Base-by-base conservation (phyloP, 2,329 filamentous ascomycete species). In the Pestalotiopsis sp. region DNA sequence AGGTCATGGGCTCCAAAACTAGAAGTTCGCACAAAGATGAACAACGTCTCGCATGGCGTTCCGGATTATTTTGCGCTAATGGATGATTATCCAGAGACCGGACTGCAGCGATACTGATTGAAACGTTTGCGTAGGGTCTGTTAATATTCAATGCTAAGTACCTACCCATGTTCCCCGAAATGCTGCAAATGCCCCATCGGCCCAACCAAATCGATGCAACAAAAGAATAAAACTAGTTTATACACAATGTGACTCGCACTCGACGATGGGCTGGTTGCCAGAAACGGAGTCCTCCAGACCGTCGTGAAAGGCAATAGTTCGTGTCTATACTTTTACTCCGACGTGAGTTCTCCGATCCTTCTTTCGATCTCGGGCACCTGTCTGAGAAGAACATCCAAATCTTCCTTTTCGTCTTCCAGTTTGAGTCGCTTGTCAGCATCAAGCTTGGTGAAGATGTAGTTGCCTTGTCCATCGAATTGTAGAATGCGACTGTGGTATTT, bases 321-420 rank as follows among this genome's bases (percentile, higher is more conserved):
- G 31, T 9, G 31, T n/a, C 57, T 23, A n/a, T 36, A 3, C 20
- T 13, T 27, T 70, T 68, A 81, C 59, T 75, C 78, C 39, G 84
- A 85, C 67, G 86, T 93, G 80, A 98, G 82, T 82, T 98, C 95
- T 17, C 86, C 89, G 77, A 98, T 90, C 67, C 96, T 87, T 79
- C 91, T 91, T 86, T 98, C 92, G 72, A 97, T 87, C 76, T 97
- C 95, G 0, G 94, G 94, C 9, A 98, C 92, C 71, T 94, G 91
- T 69, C 96, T 86, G 65, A 99, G 82, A 79, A 93, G 88, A 64
- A 97, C 84, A 69, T 98, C 95, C 58, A 98, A 85, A 73, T 98
- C 95, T 78, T 99, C 96, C 80, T 93, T 97, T 85, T 98, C 96
- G 81, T 99, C 96, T 84, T 99, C 96, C 64, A 99, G 85, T 80